A percentile compares a stretch with the other conserved stretches of the same genome.
phyloP scores from a whole-genome alignment of 176 grass and related monocot species.

The Zizania latifolia region DNA sequence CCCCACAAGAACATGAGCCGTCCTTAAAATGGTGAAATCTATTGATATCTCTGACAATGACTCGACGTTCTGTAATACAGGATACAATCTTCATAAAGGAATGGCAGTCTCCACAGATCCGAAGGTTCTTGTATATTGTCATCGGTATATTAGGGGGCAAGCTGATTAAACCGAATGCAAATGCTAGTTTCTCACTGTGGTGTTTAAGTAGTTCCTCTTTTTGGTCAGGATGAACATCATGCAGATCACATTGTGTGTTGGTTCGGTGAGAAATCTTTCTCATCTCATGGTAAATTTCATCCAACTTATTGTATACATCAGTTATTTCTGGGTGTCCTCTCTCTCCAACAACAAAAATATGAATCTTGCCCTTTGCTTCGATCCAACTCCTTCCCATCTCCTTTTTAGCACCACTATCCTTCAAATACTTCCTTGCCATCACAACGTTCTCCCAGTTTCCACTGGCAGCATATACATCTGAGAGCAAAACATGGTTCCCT shows the following conservation, averaged over 20 bases:
- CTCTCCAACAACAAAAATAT: slow-evolving; percentile 36
- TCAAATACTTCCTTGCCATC: slow-evolving; percentile 48
- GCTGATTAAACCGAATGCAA: slow-evolving; percentile 42
- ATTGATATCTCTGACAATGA: slow-evolving; percentile 44
- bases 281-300: slow-evolving; percentile 31
- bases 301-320: slow-evolving; percentile 33
- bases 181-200: slow-evolving; percentile 40
- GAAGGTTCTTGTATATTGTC: slow-evolving; percentile 48
- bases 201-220: slow-evolving; percentile 47
- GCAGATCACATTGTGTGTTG: slow-evolving; percentile 39
- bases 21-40: slow-evolving; percentile 35
- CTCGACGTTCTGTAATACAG: slow-evolving; percentile 17
- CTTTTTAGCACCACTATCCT: slow-evolving; percentile 51
- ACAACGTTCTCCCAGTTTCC: slow-evolving; percentile 52
- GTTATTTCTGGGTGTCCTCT: slow-evolving; percentile 29
- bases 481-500: slow-evolving; percentile 63
- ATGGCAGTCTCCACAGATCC: slow-evolving; percentile 47
- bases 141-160: slow-evolving; percentile 35
- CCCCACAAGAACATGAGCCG: slow-evolving; percentile 39
- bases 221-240: slow-evolving; percentile 35
- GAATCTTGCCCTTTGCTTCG: slow-evolving; percentile 35
- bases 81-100: slow-evolving; percentile 31
- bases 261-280: slow-evolving; percentile 10
- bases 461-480: slow-evolving; percentile 57
- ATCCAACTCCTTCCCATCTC: slow-evolving; percentile 63